phyloP scores from a whole-genome alignment of 768 basidiomycete species.

The Holtermanniella nyarrowii region DNA sequence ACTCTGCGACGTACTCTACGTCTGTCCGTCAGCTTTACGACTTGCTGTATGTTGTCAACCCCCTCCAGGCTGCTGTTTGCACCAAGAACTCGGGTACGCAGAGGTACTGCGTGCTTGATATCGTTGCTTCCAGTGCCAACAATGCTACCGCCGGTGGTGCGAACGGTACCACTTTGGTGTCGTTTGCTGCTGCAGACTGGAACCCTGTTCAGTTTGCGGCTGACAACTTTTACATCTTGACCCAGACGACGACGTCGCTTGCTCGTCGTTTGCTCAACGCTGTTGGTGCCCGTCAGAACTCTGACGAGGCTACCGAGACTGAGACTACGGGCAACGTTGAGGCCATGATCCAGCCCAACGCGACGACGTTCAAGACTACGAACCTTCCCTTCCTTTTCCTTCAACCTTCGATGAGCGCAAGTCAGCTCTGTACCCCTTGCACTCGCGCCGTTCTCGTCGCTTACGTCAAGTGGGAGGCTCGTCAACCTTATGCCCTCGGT shows the following conservation, averaged over 20 bases:
- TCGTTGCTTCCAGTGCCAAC: slow-evolving; percentile 26
- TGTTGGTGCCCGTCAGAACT: slow-evolving; percentile 18
- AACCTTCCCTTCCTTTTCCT: slow-evolving; percentile 70
- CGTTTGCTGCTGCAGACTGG: slow-evolving; percentile 7
- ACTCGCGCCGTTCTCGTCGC: slow-evolving; percentile 61
- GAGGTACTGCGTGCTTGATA: slow-evolving; percentile 55
- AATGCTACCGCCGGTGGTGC: slow-evolving; percentile 40
- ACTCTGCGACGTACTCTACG: slow-evolving; percentile 30
- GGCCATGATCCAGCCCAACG: slow-evolving; percentile 41
- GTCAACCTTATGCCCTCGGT: slow-evolving; percentile 65
- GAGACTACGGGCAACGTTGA: slow-evolving; percentile 2
- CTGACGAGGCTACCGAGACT: slow-evolving; percentile 6
- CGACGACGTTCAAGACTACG: slow-evolving; percentile 47
- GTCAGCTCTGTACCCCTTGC: slow-evolving; percentile 68
- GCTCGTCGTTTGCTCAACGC: slow-evolving; percentile 22
- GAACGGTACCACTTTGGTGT: slow-evolving; percentile 43
- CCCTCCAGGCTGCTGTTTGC: slow-evolving; percentile 61
- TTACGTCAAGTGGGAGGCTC: slow-evolving; percentile 68
- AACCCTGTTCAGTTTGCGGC: slow-evolving; percentile 32
- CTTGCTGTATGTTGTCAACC: slow-evolving; percentile 59
- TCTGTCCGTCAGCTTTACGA: slow-evolving; percentile 65
- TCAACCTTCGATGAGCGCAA: slow-evolving; percentile 46
- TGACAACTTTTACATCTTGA: slow-evolving; percentile 27
- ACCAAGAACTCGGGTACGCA: slow-evolving; percentile 58
- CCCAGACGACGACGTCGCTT: slow-evolving; percentile 15